Conservation (phyloP, 257 asterid genomes). For the Fraxinus americana region DNA sequence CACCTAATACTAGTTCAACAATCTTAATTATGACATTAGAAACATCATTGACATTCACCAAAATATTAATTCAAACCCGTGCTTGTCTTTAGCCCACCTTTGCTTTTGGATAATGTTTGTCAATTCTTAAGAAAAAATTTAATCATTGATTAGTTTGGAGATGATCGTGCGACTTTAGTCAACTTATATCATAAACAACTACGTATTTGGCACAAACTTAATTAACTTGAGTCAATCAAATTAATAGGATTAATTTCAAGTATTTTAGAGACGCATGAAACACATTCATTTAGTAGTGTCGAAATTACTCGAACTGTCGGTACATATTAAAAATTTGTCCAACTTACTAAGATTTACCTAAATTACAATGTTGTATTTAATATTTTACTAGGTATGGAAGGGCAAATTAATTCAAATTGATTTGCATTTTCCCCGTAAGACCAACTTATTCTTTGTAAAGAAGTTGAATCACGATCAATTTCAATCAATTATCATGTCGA, state of each 20-base stretch:
- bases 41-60: slow-evolving; percentile 9
- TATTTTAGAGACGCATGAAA: neutral
- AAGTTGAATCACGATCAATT: neutral
- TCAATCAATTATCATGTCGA: no score
- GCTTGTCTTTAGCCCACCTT: neutral
- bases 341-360: no score
- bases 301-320: neutral
- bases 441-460: neutral
- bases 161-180: neutral
- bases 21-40: slow-evolving; percentile 31
- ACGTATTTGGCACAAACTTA: neutral
- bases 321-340: neutral
- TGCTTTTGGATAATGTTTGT: neutral
- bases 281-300: neutral
- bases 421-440: neutral
- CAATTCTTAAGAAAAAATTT: neutral
- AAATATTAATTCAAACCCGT: slow-evolving; percentile 23
- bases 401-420: no score
- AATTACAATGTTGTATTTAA: no score
- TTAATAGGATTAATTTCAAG: neutral
- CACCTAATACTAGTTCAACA: slow-evolving; percentile 24
- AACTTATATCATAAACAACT: neutral
- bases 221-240: neutral
- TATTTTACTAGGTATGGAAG: no score
- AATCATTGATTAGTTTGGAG: neutral